Conservation (phyloP, 2,329 filamentous ascomycete species). For the Cladophialophora immunda region DNA sequence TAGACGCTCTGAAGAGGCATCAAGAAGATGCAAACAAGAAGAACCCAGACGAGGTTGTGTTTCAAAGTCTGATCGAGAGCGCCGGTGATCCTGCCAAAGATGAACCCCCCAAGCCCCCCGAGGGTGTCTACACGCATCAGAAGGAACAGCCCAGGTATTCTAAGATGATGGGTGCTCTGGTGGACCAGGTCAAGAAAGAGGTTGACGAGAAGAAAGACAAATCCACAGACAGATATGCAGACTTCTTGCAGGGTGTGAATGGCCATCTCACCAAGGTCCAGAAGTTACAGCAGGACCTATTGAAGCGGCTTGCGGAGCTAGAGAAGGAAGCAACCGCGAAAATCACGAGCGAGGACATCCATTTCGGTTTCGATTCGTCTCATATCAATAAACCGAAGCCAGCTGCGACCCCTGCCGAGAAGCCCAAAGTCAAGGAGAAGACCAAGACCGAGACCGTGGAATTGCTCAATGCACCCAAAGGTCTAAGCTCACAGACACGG, state of each 20-base stretch:
- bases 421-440: constrained; percentile 29
- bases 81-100: constrained; percentile 75
- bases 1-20: constrained; percentile 77
- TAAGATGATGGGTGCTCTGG: constrained; percentile 96
- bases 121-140: constrained; percentile 78
- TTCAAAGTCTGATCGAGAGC: constrained; percentile 86
- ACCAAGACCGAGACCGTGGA: constrained; percentile 62
- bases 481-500: constrained; percentile 42
- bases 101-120: constrained; percentile 77
- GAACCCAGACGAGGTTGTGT: constrained; percentile 82
- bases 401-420: constrained; percentile 50
- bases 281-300: constrained; percentile 77
- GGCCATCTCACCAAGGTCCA: constrained; percentile 80
- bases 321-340: constrained; percentile 86
- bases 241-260: constrained; percentile 80
- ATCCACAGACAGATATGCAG: constrained; percentile 71
- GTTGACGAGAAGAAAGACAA: constrained; percentile 74
- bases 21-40: constrained; percentile 70
- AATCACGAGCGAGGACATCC: constrained; percentile 91
- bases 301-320: constrained; percentile 77
- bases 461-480: constrained; percentile 69
- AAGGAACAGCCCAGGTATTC: constrained; percentile 84
- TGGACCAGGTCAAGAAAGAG: constrained; percentile 90
- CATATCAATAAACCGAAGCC: constrained; percentile 71
- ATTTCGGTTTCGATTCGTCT: constrained; percentile 90